Percentiles rank a stretch among this genome's conserved stretches.
phyloP scores from a whole-genome alignment of 768 basidiomycete genomes.

The Pholiota microspora region DNA sequence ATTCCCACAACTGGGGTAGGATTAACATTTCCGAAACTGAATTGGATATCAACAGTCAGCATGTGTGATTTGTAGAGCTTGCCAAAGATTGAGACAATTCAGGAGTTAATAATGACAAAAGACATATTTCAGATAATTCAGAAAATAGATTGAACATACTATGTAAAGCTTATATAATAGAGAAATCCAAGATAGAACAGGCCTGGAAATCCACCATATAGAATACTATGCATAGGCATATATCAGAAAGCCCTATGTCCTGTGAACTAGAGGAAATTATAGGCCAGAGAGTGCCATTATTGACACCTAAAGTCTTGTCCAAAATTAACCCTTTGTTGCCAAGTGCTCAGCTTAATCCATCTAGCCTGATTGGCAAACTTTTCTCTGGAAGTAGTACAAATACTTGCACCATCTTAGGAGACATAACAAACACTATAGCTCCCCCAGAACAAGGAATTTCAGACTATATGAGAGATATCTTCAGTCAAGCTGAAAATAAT shows the following conservation, averaged over 20 bases:
- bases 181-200: too few species aligned
- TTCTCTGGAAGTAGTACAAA: too few species aligned
- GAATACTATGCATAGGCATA: background rate
- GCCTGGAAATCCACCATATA: background rate
- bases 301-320: background rate
- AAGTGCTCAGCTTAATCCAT: background rate
- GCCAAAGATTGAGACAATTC: background rate
- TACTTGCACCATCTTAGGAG: too few species aligned
- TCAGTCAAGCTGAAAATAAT: background rate
- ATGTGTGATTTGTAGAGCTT: slow-evolving; percentile 2
- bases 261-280: background rate
- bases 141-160: background rate
- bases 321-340: background rate
- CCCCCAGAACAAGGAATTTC: background rate
- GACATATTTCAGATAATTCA: background rate
- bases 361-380: background rate
- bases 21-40: background rate
- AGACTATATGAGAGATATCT: background rate
- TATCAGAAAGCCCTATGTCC: background rate
- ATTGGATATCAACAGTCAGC: background rate
- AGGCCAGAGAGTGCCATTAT: background rate
- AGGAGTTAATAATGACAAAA: background rate
- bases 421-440: too few species aligned
- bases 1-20: slow-evolving; percentile 4
- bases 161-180: background rate